Evolutionary conservation across 1,139 yeast genomes (phyloP).

Genomic region (Citeromyces siamensis): DNA sequence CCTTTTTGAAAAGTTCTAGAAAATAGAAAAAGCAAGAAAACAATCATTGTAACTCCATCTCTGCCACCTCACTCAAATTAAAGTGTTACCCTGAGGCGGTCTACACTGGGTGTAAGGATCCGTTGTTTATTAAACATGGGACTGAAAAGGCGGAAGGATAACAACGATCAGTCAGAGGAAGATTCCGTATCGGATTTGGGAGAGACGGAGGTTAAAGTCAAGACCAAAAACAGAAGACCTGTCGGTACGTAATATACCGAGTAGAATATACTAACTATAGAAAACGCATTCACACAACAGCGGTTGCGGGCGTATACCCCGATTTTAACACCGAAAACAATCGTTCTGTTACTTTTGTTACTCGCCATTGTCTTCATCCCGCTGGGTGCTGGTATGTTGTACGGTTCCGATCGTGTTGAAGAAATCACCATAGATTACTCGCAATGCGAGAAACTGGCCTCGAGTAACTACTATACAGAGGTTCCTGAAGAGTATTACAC

Average conservation of each 20-base stretch:
- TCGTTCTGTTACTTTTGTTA: conserved; percentile 64
- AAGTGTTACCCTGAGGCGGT: not conserved
- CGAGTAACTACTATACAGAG: conserved; percentile 33
- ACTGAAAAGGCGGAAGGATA: not conserved
- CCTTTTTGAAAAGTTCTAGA: too few relatives aligned
- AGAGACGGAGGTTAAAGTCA: not conserved
- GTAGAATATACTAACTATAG: conserved; percentile 37
- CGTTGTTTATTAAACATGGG: conserved; percentile 1
- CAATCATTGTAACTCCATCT: too few relatives aligned
- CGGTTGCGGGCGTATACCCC: conserved; percentile 51
- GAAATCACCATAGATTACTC: conserved; percentile 77
- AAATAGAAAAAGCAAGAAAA: too few relatives aligned
- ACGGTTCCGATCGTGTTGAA: conserved; percentile 65
- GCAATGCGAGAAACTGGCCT: conserved; percentile 55
- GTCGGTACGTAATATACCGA: not conserved
- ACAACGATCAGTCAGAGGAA: not conserved
- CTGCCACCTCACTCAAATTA: too few relatives aligned
- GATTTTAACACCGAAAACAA: conserved; percentile 82
- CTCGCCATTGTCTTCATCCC: conserved; percentile 84
- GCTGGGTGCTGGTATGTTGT: conserved; percentile 82
- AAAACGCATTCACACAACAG: conserved; percentile 59
- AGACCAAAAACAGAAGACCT: not conserved
- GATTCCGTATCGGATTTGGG: not conserved
- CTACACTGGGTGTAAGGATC: not conserved
- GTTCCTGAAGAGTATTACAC: conserved; percentile 50